These are phyloP conservation scores for Ambrosia artemisiifolia DNA, from an alignment of 129 eudicot genomes.

Conservation along the genomic window DNA sequence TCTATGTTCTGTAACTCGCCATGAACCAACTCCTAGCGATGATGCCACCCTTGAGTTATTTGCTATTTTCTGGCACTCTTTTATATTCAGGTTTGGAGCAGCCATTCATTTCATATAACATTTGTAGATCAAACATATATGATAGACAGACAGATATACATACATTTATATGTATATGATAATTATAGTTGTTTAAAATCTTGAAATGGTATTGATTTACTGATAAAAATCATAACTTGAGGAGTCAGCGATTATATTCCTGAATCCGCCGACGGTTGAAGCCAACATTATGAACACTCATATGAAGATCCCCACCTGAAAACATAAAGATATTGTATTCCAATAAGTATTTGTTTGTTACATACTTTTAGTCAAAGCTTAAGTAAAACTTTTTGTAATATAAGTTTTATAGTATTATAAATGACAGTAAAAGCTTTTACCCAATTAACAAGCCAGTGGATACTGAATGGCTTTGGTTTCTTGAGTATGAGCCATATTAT, in stretches of 20 bases:
- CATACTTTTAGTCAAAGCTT: neutral
- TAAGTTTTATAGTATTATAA: neutral
- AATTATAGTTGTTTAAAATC: neutral
- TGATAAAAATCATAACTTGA: constrained; percentile 70
- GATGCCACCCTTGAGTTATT: too few relatives aligned
- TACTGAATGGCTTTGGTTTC: constrained; percentile 62
- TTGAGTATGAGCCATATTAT: constrained; percentile 86
- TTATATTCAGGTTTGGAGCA: neutral
- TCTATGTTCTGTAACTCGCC: neutral
- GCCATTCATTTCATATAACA: neutral
- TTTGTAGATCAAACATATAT: neutral
- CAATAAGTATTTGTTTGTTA: neutral
- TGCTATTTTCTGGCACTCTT: neutral
- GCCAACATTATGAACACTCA: constrained; percentile 83
- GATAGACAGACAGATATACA: neutral
- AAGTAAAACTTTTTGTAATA: neutral
- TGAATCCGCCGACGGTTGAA: constrained; percentile 79
- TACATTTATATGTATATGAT: constrained; percentile 2
- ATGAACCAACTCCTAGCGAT: neutral
- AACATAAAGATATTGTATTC: constrained; percentile 6
- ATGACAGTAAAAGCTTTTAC: constrained; percentile 35
- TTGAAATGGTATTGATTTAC: constrained; percentile 17
- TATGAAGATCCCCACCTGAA: constrained; percentile 72
- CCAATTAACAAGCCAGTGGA: constrained; percentile 81
- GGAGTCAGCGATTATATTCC: constrained; percentile 70